Base-by-base conservation (phyloP, 768 basidiomycete genomes). In the Tulasnella sp. region DNA sequence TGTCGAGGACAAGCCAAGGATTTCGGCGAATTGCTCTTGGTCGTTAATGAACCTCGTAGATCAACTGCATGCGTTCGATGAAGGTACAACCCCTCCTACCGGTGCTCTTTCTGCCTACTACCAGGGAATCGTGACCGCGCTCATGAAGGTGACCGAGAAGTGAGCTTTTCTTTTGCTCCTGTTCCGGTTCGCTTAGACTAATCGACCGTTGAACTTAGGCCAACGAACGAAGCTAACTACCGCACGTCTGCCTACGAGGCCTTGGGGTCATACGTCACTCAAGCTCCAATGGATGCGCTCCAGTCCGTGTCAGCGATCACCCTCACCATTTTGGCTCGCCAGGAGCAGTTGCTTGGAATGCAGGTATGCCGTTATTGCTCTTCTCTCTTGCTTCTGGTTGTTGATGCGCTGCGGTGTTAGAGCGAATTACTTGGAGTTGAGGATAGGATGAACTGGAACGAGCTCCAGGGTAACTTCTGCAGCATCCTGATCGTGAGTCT, bases 361-460 rank as follows among this genome's bases (percentile, higher is more conserved):
- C 94, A 95, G 88, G 94, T 94, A 40, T 73, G 89, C 84, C 42
- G 27, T 6, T 52, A n/a, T n/a, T 8, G 9, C 14, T 31, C n/a
- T 58, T 40, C 76, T 4, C 19, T 75, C 7, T 71, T 40, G 39
- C 31, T 1, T 27, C 62, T 31, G 6, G 71, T 27, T 82, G 40
- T 58, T n/a, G 42, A 10, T 62, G 24, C 74, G 34, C 3, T 27
- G 48, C 14, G 24, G 9, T 81, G 48, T 19, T 83, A 97, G 91
- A 95, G 94, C 85, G 97, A 99, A 86, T 93, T 99, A 79, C 88
- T 99, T 52, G 98, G 98, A 68, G 88, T 92, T 24, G 98, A 99
- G 85, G 98, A 99, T 84, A 92, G 95, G 81, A 97, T 96, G 86
- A 99, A 98, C 87, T 98, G 97, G 96, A 98, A 98, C 84, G 97